Evolutionary conservation across 169 alveolate species (phyloP).

Genomic region (Eimeria zaria): DNA sequence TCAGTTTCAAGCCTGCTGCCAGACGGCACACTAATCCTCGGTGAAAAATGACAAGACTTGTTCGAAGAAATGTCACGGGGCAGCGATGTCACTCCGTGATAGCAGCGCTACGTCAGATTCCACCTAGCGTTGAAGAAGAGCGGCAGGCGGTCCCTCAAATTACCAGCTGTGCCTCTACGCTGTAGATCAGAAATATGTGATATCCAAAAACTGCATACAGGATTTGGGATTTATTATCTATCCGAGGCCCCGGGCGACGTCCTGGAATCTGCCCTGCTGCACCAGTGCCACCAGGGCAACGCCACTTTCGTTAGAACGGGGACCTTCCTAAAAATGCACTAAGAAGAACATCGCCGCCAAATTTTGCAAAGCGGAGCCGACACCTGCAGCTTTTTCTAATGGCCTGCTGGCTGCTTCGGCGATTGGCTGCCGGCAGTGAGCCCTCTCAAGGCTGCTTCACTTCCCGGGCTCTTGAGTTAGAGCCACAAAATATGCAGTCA

Average conservation of each 20-base stretch:
- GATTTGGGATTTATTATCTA: neutral
- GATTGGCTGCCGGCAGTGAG: neutral
- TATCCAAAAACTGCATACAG: no score
- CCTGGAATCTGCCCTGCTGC: neutral
- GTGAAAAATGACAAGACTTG: neutral
- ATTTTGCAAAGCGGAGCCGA: neutral
- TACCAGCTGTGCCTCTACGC: neutral
- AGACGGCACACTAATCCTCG: neutral
- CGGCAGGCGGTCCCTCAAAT: neutral
- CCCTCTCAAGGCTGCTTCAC: slow-evolving; percentile 18
- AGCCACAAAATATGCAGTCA: neutral
- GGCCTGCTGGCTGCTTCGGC: neutral
- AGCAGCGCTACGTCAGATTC: neutral
- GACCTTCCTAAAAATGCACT: neutral
- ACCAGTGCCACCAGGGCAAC: neutral
- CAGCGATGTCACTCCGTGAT: neutral
- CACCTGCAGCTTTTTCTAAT: no score
- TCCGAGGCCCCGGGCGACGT: neutral
- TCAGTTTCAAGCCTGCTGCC: neutral
- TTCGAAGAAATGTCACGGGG: neutral
- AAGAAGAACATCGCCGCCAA: neutral
- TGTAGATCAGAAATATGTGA: neutral
- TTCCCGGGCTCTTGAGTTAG: neutral
- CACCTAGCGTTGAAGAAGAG: neutral
- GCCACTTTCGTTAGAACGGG: neutral